Conservation (phyloP, 2,329 filamentous ascomycete species). For the Diplocarpon mali region DNA sequence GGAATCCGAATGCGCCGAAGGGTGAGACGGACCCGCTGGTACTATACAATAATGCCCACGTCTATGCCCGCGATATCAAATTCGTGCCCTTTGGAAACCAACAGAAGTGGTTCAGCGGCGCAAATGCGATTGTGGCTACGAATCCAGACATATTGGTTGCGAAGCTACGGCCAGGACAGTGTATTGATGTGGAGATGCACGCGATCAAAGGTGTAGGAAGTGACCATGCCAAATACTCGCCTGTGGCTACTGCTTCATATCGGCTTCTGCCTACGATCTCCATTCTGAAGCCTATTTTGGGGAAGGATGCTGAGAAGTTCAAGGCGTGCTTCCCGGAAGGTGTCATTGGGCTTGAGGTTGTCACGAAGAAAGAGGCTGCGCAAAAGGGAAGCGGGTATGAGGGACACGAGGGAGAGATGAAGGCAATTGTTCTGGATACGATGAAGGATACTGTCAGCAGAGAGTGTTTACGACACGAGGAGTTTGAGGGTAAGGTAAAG, state of each 20-base stretch:
- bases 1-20: slow-evolving; percentile 59
- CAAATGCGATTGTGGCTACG: slow-evolving; percentile 58
- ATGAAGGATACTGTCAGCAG: slow-evolving; percentile 94
- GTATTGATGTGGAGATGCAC: slow-evolving; percentile 78
- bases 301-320: slow-evolving; percentile 81
- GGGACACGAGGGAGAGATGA: slow-evolving; percentile 65
- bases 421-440: slow-evolving; percentile 77
- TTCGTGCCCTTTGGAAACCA: slow-evolving; percentile 72
- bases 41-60: slow-evolving; percentile 75
- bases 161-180: slow-evolving; percentile 85
- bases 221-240: slow-evolving; percentile 95
- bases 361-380: slow-evolving; percentile 56
- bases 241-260: slow-evolving; percentile 90
- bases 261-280: slow-evolving; percentile 79
- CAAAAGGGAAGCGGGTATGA: slow-evolving; percentile 53
- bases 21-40: slow-evolving; percentile 72
- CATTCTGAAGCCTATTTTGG: slow-evolving; percentile 75
- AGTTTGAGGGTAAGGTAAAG: slow-evolving; percentile 93
- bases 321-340: slow-evolving; percentile 78
- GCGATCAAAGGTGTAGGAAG: slow-evolving; percentile 89
- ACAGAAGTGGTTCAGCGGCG: slow-evolving; percentile 54
- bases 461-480: slow-evolving; percentile 80
- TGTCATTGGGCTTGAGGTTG: slow-evolving; percentile 69
- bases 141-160: slow-evolving; percentile 91
- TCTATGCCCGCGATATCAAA: slow-evolving; percentile 67